These are phyloP conservation scores for Fusarium odoratissimum DNA, from an alignment of 2,329 filamentous ascomycete genomes.

Conservation along the genomic window DNA sequence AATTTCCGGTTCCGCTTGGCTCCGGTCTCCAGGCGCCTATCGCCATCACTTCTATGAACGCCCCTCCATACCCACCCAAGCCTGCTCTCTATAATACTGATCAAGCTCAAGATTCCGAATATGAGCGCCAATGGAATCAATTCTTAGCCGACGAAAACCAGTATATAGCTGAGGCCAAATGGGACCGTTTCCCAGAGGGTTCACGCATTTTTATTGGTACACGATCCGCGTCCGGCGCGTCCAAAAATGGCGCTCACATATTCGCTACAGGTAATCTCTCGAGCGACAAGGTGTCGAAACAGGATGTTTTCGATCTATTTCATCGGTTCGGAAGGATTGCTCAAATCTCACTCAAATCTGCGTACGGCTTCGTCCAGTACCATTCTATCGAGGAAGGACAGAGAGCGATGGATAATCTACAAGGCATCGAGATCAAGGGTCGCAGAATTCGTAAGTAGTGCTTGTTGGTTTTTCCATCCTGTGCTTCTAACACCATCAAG, in stretches of 20 bases:
- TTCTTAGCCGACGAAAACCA: constrained; percentile 79
- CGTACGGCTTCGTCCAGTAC: constrained; percentile 97
- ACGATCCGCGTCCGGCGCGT: constrained; percentile 48
- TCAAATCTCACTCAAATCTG: constrained; percentile 96
- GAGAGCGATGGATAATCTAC: constrained; percentile 79
- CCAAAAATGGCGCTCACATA: constrained; percentile 41
- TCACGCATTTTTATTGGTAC: constrained; percentile 85
- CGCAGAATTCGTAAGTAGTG: constrained; percentile 85
- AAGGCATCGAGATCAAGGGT: constrained; percentile 85
- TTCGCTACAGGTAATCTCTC: constrained; percentile 81
- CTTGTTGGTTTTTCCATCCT: neutral
- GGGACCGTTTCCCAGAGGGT: constrained; percentile 82
- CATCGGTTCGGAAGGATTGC: constrained; percentile 86
- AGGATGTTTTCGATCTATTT: constrained; percentile 93
- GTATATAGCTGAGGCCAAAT: constrained; percentile 81
- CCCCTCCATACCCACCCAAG: constrained; percentile 49
- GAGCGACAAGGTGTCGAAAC: constrained; percentile 91
- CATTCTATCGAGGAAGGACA: constrained; percentile 80
- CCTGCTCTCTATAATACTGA: constrained; percentile 45
- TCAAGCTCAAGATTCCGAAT: constrained; percentile 56
- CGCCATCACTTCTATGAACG: constrained; percentile 47
- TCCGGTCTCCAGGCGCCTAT: constrained; percentile 46
- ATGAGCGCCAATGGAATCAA: constrained; percentile 75
- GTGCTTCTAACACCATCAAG: constrained; percentile 56
- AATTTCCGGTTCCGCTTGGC: constrained; percentile 46